Evolutionary conservation across 352 stramenopile species (phyloP).

Genomic region (Peronospora belbahrii): DNA sequence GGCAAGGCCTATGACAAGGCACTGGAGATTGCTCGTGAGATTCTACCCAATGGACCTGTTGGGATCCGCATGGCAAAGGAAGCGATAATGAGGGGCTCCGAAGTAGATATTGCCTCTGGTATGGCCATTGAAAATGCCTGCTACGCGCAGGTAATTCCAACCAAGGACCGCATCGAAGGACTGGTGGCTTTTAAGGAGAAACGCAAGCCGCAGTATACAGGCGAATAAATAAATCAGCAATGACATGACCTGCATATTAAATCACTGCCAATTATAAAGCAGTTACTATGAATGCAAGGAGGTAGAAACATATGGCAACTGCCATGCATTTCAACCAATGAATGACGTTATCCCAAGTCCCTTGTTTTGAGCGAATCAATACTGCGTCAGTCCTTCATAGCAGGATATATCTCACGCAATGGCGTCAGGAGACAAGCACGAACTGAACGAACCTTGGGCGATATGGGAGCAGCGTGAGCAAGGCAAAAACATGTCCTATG

Average conservation of each 20-base stretch:
- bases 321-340: neutral
- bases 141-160: constrained; percentile 88
- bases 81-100: constrained; percentile 79
- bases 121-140: constrained; percentile 89
- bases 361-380: constrained; percentile 11
- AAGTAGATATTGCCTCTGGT: constrained; percentile 73
- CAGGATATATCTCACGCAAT: constrained; percentile 30
- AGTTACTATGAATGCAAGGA: too few species aligned
- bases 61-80: constrained; percentile 89
- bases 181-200: constrained; percentile 90
- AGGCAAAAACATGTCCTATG: constrained; percentile 73
- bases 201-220: constrained; percentile 86
- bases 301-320: neutral
- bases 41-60: constrained; percentile 87
- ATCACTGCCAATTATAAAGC: neutral
- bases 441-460: constrained; percentile 75
- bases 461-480: constrained; percentile 84
- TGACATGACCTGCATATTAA: neutral
- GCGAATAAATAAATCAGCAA: constrained; percentile 61
- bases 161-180: constrained; percentile 89
- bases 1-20: constrained; percentile 62
- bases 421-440: constrained; percentile 49
- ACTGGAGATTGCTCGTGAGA: constrained; percentile 81
- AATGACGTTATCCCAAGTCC: too few species aligned
- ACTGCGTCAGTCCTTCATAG: neutral